phyloP scores from a whole-genome alignment of 148 eudicot genomes.

The Rhododendron mucronatum region DNA sequence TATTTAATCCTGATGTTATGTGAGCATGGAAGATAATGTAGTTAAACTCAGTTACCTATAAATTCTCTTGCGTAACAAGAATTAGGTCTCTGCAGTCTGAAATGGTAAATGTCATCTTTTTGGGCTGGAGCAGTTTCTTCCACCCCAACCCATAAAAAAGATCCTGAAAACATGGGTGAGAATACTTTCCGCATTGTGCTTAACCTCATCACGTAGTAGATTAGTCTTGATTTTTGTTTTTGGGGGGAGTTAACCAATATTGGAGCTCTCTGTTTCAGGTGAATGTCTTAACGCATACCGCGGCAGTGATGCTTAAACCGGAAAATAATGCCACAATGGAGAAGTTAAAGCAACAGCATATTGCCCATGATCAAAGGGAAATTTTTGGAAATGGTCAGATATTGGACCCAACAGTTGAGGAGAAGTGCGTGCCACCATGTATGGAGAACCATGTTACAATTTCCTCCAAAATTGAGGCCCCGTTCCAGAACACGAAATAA shows the following conservation, averaged over 20 bases:
- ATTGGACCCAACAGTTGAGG: slow-evolving; percentile 4
- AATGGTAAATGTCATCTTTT: neutral
- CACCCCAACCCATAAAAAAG: neutral
- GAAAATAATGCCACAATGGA: slow-evolving; percentile 17
- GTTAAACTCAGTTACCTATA: neutral
- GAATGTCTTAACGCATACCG: slow-evolving; percentile 61
- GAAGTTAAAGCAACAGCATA: slow-evolving; percentile 39
- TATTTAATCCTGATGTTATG: neutral
- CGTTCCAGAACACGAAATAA: too few species aligned
- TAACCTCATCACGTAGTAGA: neutral
- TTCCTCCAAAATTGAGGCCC: neutral
- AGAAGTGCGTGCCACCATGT: neutral
- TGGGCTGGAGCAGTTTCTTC: neutral
- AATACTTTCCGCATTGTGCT: neutral
- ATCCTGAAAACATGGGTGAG: neutral
- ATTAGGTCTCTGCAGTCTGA: neutral
- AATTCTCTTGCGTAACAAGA: neutral
- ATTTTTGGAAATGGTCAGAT: slow-evolving; percentile 16
- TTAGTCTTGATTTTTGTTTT: neutral
- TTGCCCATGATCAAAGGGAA: slow-evolving; percentile 55
- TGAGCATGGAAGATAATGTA: neutral
- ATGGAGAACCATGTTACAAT: neutral
- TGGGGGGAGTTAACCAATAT: neutral
- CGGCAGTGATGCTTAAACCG: slow-evolving; percentile 21
- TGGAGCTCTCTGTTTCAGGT: slow-evolving; percentile 26